Conservation (phyloP, 2,329 filamentous ascomycete species). For the Ophiognomonia clavigignenti-juglandacearum region DNA sequence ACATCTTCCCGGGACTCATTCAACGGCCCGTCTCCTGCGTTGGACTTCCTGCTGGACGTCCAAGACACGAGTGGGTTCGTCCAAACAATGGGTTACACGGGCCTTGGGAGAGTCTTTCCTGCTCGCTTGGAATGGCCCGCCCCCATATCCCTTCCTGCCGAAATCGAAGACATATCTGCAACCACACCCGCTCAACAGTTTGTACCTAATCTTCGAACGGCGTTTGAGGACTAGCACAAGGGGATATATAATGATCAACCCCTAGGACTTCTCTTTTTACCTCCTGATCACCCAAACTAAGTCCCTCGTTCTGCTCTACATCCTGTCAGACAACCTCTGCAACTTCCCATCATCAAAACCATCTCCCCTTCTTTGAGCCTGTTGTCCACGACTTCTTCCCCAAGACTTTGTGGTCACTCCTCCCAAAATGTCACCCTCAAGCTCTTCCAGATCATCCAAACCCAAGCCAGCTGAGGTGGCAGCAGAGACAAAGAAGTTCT, state of each 20-base stretch:
- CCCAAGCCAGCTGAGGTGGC: conserved; percentile 66
- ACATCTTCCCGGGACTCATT: conserved; percentile 3
- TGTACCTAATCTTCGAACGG: conserved; percentile 1
- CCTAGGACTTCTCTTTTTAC: not conserved
- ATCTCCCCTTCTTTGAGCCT: not conserved
- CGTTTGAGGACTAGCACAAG: not conserved
- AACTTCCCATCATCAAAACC: too few relatives aligned
- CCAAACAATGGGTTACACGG: conserved; percentile 13
- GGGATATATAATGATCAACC: conserved; percentile 11
- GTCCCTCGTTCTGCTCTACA: too few relatives aligned
- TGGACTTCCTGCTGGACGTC: conserved; percentile 7
- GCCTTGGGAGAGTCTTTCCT: conserved; percentile 14
- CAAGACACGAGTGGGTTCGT: conserved; percentile 17
- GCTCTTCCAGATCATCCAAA: conserved; percentile 38
- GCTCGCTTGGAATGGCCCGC: conserved; percentile 17
- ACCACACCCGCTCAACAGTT: conserved; percentile 10
- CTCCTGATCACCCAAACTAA: not conserved
- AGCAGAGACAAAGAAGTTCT: conserved; percentile 65
- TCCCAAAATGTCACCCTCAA: conserved; percentile 41
- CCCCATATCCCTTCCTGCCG: conserved; percentile 12
- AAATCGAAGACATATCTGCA: conserved; percentile 17
- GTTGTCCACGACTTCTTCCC: not conserved
- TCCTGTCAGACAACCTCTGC: too few relatives aligned
- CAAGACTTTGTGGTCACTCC: not conserved
- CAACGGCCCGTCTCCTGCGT: conserved; percentile 7